Conservation (phyloP, 495 filamentous ascomycete species). For the Chlorociboria aeruginascens region DNA sequence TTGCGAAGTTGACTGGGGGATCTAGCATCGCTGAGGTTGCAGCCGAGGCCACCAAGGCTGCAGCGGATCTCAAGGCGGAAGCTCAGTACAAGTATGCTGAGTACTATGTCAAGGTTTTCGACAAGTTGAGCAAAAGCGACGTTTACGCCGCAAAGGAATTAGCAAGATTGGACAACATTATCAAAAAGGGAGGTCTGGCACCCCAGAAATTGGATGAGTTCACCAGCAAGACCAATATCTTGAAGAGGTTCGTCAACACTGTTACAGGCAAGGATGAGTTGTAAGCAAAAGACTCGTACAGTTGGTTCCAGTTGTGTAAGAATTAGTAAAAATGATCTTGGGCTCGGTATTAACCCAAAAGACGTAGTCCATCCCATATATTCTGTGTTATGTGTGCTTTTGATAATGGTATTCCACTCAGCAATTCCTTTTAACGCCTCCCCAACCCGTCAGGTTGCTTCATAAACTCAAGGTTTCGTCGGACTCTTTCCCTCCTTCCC, state of each 20-base stretch:
- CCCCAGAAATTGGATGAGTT: slow-evolving; percentile 85
- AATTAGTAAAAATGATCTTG: slow-evolving; percentile 5
- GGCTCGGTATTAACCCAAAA: background rate
- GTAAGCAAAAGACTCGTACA: slow-evolving; percentile 8
- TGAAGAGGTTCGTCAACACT: slow-evolving; percentile 55
- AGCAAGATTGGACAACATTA: slow-evolving; percentile 61
- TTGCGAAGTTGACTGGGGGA: slow-evolving; percentile 52
- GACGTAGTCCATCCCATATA: background rate
- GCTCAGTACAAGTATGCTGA: slow-evolving; percentile 61
- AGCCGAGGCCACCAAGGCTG: slow-evolving; percentile 57
- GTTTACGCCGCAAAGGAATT: slow-evolving; percentile 81
- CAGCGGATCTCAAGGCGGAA: slow-evolving; percentile 48
- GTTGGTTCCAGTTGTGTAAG: background rate
- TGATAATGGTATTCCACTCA: background rate
- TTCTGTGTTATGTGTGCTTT: background rate
- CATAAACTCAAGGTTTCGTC: slow-evolving; percentile 8
- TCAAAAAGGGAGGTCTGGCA: slow-evolving; percentile 76
- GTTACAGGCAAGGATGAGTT: slow-evolving; percentile 16
- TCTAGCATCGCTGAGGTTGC: slow-evolving; percentile 45
- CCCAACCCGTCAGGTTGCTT: background rate
- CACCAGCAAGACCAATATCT: slow-evolving; percentile 74
- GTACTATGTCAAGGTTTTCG: slow-evolving; percentile 86
- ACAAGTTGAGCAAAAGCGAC: slow-evolving; percentile 66
- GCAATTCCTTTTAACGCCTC: background rate
- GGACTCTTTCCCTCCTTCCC: slow-evolving; percentile 19